phyloP scores from a whole-genome alignment of 352 stramenopile genomes.

The Pythium rishiriense region DNA sequence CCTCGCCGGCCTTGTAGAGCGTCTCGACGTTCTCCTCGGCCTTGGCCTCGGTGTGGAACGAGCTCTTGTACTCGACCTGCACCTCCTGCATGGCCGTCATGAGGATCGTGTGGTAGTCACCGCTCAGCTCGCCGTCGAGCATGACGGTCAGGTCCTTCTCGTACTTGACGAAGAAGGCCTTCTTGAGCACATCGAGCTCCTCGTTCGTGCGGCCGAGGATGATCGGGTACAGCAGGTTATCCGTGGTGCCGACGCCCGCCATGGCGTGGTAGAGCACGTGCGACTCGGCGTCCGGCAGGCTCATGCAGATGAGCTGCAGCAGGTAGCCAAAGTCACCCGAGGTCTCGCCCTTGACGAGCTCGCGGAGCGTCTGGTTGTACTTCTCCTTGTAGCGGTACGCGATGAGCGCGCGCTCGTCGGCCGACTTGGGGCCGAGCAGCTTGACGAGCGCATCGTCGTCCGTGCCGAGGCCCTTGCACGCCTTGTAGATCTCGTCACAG shows the following conservation, averaged over 20 bases:
- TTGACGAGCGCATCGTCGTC: constrained; percentile 64
- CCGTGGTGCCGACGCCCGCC: constrained; percentile 51
- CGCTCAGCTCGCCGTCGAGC: constrained; percentile 38
- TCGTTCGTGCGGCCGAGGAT: constrained; percentile 37
- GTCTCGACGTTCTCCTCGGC: constrained; percentile 58
- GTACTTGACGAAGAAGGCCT: constrained; percentile 46
- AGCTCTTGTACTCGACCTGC: constrained; percentile 31
- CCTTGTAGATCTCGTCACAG: constrained; percentile 66
- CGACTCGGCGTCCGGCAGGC: constrained; percentile 56
- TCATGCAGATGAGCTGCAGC: constrained; percentile 55
- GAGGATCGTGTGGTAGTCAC: constrained; percentile 42
- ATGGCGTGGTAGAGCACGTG: constrained; percentile 66
- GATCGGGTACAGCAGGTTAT: constrained; percentile 61
- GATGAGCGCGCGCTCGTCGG: constrained; percentile 52
- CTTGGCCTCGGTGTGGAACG: constrained; percentile 65
- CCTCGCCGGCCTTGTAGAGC: constrained; percentile 77
- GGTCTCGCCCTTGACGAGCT: constrained; percentile 64
- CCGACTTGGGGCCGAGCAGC: constrained; percentile 41
- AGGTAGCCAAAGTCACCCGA: constrained; percentile 63
- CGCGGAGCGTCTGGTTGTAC: constrained; percentile 45
- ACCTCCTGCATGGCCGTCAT: constrained; percentile 35
- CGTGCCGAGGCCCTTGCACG: constrained; percentile 62
- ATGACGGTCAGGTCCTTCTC: constrained; percentile 41
- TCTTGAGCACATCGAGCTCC: constrained; percentile 47
- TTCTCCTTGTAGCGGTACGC: constrained; percentile 59